These are phyloP conservation scores for Sphaerostilbella broomeana DNA, from an alignment of 2,329 filamentous ascomycete species.

Conservation along the genomic window DNA sequence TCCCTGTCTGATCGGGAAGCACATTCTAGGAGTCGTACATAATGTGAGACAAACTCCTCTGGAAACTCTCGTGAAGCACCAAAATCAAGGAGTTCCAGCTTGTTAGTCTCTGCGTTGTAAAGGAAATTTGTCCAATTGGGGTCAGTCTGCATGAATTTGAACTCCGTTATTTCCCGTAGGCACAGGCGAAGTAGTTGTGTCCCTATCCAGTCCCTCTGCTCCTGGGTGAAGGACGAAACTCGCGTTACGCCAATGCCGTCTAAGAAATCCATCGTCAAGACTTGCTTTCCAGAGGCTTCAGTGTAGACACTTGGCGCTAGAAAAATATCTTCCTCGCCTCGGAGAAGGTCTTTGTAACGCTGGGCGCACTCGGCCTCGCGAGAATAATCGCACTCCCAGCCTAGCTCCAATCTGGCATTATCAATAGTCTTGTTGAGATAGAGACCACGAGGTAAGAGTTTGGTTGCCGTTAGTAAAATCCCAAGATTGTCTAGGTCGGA, in stretches of 20 bases:
- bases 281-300: conserved; percentile 76
- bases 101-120: conserved; percentile 65
- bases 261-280: conserved; percentile 91
- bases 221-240: conserved; percentile 65
- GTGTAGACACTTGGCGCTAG: conserved; percentile 69
- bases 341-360: conserved; percentile 70
- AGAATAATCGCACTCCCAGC: conserved; percentile 94
- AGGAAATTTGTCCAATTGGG: conserved; percentile 99
- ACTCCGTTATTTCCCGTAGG: conserved; percentile 86
- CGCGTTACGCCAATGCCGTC: conserved; percentile 80
- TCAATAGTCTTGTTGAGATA: conserved; percentile 97
- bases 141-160: conserved; percentile 98
- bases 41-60: conserved; percentile 68
- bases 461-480: conserved; percentile 82
- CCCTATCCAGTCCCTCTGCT: conserved; percentile 91
- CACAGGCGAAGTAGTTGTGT: conserved; percentile 89
- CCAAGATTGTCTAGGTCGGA: conserved; percentile 93
- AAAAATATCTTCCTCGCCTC: conserved; percentile 61
- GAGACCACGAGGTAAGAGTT: conserved; percentile 81
- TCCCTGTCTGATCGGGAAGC: conserved; percentile 64
- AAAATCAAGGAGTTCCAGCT: conserved; percentile 90
- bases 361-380: conserved; percentile 78
- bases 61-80: conserved; percentile 87
- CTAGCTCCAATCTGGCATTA: conserved; percentile 85
- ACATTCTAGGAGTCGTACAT: conserved; percentile 72